Evolutionary conservation across 495 filamentous ascomycete genomes (phyloP).

Genomic region (Barbatosphaeria neglecta): DNA sequence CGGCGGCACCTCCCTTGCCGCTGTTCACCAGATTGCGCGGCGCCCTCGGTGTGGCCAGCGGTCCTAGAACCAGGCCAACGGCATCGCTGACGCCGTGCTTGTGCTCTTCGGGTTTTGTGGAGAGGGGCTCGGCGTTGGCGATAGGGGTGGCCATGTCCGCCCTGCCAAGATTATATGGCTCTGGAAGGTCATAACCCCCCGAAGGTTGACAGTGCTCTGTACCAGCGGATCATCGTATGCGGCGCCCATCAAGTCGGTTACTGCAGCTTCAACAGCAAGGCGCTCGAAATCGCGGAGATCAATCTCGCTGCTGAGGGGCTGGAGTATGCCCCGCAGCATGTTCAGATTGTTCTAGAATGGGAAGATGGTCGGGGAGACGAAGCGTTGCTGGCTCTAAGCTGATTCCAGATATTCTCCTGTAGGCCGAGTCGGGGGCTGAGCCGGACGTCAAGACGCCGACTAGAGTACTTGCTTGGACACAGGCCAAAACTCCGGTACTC

Average conservation of each 20-base stretch:
- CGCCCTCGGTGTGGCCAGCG: background rate
- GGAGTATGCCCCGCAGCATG: constrained; percentile 10
- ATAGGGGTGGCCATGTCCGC: background rate
- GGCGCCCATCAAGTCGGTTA: constrained; percentile 14
- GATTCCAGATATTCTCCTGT: constrained; percentile 17
- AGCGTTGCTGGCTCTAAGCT: constrained; percentile 9
- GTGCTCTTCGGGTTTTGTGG: too few species aligned
- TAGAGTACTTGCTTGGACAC: too few species aligned
- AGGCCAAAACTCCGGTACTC: too few species aligned
- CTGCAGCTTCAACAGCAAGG: constrained; percentile 15
- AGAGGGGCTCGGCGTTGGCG: too few species aligned
- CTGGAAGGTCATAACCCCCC: constrained; percentile 20
- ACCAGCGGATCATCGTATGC: constrained; percentile 13
- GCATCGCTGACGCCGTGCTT: too few species aligned
- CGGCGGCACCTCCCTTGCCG: constrained; percentile 8
- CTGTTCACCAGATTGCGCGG: background rate
- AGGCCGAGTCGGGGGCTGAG: constrained; percentile 22
- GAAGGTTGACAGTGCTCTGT: constrained; percentile 10
- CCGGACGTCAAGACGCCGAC: too few species aligned
- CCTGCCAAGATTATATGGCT: constrained; percentile 20
- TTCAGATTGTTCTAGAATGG: constrained; percentile 20
- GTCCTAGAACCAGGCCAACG: too few species aligned
- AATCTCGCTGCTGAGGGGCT: constrained; percentile 18
- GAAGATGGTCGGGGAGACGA: constrained; percentile 11
- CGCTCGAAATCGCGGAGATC: constrained; percentile 18